Percentiles rank a stretch among this genome's conserved stretches.
Evolutionary conservation across 2,329 filamentous ascomycete genomes (phyloP).

Genomic region (Aureobasidium mangrovei): DNA sequence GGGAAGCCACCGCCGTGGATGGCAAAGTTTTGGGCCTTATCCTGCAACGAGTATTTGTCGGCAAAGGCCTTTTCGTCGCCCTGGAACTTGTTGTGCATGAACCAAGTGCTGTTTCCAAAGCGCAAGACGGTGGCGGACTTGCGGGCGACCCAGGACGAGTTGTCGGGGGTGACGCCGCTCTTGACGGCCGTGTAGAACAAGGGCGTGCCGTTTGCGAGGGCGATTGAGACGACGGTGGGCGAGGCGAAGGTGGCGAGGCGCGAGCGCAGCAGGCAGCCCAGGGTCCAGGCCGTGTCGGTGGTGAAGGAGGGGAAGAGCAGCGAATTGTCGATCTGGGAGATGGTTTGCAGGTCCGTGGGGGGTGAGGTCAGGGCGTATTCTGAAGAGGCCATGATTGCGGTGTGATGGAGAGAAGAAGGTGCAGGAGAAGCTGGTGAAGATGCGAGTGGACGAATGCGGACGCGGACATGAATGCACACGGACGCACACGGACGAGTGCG

Average conservation of each 20-base stretch:
- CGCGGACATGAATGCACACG: not conserved
- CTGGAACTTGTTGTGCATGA: conserved; percentile 57
- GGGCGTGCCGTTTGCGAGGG: conserved; percentile 49
- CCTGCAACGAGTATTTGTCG: conserved; percentile 54
- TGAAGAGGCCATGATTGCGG: not conserved
- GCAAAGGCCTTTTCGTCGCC: conserved; percentile 58
- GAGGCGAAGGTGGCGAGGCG: conserved; percentile 50
- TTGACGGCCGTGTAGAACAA: conserved; percentile 64
- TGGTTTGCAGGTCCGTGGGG: conserved; percentile 15
- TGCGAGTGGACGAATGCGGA: no score
- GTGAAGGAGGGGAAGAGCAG: conserved; percentile 51
- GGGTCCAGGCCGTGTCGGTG: conserved; percentile 53
- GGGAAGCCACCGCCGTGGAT: conserved; percentile 73
- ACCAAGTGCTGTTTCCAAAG: conserved; percentile 63
- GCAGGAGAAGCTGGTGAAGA: not conserved
- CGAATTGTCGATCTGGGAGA: conserved; percentile 29
- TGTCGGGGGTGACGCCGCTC: conserved; percentile 58
- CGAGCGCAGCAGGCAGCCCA: conserved; percentile 56
- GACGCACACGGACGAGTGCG: not conserved
- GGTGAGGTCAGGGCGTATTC: conserved; percentile 13
- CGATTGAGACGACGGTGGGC: conserved; percentile 55
- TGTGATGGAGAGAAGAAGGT: not conserved
- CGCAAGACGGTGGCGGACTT: conserved; percentile 65
- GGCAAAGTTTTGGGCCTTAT: conserved; percentile 53
- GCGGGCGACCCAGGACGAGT: conserved; percentile 47